Evolutionary conservation across 2,329 filamentous ascomycete species (phyloP).

Genomic region (Orbilia brochopaga): DNA sequence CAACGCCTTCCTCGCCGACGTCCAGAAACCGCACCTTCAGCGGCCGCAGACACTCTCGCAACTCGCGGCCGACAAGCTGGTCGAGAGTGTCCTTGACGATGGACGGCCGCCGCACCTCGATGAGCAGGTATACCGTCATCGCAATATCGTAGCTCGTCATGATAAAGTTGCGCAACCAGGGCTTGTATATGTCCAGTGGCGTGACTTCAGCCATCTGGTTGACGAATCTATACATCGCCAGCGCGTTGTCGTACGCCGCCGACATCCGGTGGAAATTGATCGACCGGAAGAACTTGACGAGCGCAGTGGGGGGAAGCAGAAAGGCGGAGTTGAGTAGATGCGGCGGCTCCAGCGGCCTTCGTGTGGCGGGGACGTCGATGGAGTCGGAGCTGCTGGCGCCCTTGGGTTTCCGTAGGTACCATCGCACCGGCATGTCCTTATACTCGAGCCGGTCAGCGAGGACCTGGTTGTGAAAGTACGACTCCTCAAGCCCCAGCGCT

Average conservation of each 20-base stretch:
- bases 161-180: conserved; percentile 48
- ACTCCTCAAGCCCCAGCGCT: conserved; percentile 69
- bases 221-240: conserved; percentile 60
- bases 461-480: conserved; percentile 76
- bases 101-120: conserved; percentile 71
- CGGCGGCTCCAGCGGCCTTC: conserved; percentile 66
- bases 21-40: conserved; percentile 87
- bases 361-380: not conserved
- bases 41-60: conserved; percentile 79
- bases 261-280: conserved; percentile 90
- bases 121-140: conserved; percentile 72
- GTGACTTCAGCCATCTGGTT: conserved; percentile 60
- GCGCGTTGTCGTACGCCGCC: conserved; percentile 73
- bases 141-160: conserved; percentile 64
- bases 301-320: conserved; percentile 73
- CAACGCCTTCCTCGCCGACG: conserved; percentile 82
- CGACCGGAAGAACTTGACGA: conserved; percentile 84
- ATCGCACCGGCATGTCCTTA: conserved; percentile 75
- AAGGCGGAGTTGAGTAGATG: conserved; percentile 83
- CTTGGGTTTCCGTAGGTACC: conserved; percentile 66
- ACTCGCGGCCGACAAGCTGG: conserved; percentile 86
- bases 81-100: conserved; percentile 78
- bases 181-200: conserved; percentile 33
- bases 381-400: conserved; percentile 10
- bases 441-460: conserved; percentile 77